Conservation (phyloP, 1,284 basidiomycete genomes). For the Apiotrichum gamsii region DNA sequence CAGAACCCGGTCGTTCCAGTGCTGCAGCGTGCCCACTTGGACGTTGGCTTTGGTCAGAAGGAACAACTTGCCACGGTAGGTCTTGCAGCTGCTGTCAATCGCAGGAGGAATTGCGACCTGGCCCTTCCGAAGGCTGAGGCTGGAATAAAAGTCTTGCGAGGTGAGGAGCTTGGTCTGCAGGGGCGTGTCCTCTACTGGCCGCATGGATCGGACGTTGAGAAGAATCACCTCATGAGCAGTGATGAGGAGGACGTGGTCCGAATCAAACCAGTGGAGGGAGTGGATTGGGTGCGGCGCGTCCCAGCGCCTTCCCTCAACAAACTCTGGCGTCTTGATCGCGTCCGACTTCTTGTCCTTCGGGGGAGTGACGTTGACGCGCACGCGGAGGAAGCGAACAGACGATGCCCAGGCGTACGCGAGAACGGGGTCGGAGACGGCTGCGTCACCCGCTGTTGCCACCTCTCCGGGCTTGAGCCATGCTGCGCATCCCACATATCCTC, state of each 20-base stretch:
- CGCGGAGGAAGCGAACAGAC: constrained; percentile 58
- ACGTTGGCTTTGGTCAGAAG: constrained; percentile 59
- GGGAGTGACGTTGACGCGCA: constrained; percentile 34
- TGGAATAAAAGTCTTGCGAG: constrained; percentile 33
- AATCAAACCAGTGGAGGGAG: constrained; percentile 50
- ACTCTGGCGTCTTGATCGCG: constrained; percentile 27
- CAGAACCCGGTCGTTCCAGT: constrained; percentile 92
- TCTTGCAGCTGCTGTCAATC: constrained; percentile 65
- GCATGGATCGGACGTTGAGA: constrained; percentile 56
- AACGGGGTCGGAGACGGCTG: constrained; percentile 52
- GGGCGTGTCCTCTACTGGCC: constrained; percentile 38
- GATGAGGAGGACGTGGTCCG: constrained; percentile 50
- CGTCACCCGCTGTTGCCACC: constrained; percentile 4
- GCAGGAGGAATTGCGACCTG: constrained; percentile 7
- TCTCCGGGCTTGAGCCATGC: constrained; percentile 63
- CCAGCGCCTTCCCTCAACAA: constrained; percentile 42
- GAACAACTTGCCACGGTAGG: constrained; percentile 88
- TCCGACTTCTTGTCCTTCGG: constrained; percentile 9
- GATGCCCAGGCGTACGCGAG: constrained; percentile 79
- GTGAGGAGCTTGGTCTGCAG: constrained; percentile 38
- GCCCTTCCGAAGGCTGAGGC: constrained; percentile 10
- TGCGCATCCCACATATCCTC: constrained; percentile 57
- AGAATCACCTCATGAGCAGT: constrained; percentile 60
- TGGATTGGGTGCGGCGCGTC: constrained; percentile 42
- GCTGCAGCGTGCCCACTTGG: constrained; percentile 76